These are phyloP conservation scores for Isatis tinctoria DNA, from an alignment of 345 rosid genomes.

Conservation along the genomic window DNA sequence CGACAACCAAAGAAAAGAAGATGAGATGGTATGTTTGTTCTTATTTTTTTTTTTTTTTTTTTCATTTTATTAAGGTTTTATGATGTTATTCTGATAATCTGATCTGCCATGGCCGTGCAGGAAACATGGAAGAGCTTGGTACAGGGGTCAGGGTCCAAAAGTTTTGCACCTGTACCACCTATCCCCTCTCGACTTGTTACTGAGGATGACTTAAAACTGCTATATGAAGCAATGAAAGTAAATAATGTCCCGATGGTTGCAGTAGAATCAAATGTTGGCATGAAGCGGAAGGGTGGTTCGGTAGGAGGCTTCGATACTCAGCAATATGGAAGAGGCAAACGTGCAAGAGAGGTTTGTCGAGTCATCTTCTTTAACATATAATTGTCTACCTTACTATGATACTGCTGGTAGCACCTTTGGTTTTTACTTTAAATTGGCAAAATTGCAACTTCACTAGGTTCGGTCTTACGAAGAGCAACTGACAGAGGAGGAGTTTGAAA, in stretches of 20 bases:
- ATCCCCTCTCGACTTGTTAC: constrained; percentile 85
- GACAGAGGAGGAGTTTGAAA: constrained; percentile 97
- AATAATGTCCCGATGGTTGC: constrained; percentile 56
- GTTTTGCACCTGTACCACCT: constrained; percentile 43
- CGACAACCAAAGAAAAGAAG: constrained; percentile 66
- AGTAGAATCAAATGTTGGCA: constrained; percentile 42
- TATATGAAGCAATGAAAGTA: constrained; percentile 66
- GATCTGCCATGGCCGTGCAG: constrained; percentile 39
- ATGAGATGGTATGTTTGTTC: constrained; percentile 56
- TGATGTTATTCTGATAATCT: neutral
- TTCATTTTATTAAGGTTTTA: neutral
- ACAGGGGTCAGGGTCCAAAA: constrained; percentile 40
- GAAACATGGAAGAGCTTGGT: constrained; percentile 69
- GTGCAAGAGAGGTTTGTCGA: constrained; percentile 83
- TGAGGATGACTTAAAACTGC: constrained; percentile 67
- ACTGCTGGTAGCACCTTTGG: neutral
- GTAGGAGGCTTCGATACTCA: constrained; percentile 61
- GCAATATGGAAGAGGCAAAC: constrained; percentile 89
- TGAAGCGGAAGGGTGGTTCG: constrained; percentile 58
- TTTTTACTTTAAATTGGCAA: neutral
- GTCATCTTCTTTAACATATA: constrained; percentile 12
- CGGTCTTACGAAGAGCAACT: constrained; percentile 95
- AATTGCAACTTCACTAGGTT: constrained; percentile 41
- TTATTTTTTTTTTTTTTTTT: neutral
- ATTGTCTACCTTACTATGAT: neutral